Percentiles rank a stretch among this genome's conserved stretches.
Conservation (phyloP, 805 yeast species). For the Kregervanrija delftensis region DNA sequence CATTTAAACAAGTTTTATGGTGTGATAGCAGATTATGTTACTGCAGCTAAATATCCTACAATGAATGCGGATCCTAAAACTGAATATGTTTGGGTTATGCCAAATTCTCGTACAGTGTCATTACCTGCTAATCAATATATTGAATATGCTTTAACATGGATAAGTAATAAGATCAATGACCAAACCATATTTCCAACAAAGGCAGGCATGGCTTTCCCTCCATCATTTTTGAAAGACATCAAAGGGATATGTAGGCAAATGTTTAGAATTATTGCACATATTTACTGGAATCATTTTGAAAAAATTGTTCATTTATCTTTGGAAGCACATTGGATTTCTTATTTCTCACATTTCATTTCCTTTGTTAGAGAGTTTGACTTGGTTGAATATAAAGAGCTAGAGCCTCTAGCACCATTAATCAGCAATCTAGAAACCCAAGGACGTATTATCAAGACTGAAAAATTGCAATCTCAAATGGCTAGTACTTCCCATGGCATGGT, state of each 20-base stretch:
- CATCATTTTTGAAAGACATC: conserved; percentile 72
- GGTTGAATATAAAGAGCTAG: conserved; percentile 71
- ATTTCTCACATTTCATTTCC: conserved; percentile 89
- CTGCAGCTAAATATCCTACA: conserved; percentile 82
- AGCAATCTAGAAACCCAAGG: conserved; percentile 82
- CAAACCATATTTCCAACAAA: conserved; percentile 89
- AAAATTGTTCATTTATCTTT: conserved; percentile 83
- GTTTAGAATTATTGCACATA: conserved; percentile 93
- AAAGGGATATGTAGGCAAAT: conserved; percentile 85
- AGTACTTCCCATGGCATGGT: conserved; percentile 3
- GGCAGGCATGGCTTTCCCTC: conserved; percentile 84
- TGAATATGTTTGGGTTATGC: conserved; percentile 81
- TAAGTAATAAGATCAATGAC: conserved; percentile 79
- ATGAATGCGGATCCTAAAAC: conserved; percentile 95
- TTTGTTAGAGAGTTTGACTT: conserved; percentile 79
- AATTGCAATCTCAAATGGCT: background rate
- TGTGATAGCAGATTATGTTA: conserved; percentile 83
- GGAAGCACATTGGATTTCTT: conserved; percentile 98
- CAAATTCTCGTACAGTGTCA: conserved; percentile 66
- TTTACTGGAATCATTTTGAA: conserved; percentile 92
- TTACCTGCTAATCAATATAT: conserved; percentile 92
- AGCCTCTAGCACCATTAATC: conserved; percentile 70
- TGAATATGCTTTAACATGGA: conserved; percentile 88
- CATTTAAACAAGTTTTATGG: conserved; percentile 85
- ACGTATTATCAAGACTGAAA: conserved; percentile 40